Conservation (phyloP, 2,329 filamentous ascomycete genomes). For the Fusarium irregulare region DNA sequence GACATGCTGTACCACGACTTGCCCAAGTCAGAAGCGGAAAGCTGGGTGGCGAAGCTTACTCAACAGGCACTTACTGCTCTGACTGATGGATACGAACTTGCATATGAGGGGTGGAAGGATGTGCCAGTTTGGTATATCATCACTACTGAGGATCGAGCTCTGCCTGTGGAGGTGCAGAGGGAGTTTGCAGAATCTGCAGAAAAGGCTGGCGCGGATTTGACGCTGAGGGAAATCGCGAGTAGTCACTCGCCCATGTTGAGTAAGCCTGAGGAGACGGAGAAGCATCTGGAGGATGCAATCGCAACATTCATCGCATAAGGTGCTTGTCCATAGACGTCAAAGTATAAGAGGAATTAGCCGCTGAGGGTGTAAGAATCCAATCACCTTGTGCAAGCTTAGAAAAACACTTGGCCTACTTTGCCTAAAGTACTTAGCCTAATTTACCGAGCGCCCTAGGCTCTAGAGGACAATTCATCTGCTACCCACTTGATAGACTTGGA, state of each 20-base stretch:
- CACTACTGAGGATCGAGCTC: conserved; percentile 54
- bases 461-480: neutral
- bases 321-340: neutral
- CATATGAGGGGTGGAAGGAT: conserved; percentile 61
- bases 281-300: conserved; percentile 49
- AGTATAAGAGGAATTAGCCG: neutral
- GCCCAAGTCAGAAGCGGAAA: conserved; percentile 54
- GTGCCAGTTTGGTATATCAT: conserved; percentile 60
- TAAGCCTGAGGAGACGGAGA: conserved; percentile 53
- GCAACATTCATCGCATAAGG: conserved; percentile 16
- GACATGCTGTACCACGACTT: conserved; percentile 64
- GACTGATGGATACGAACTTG: conserved; percentile 57
- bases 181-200: conserved; percentile 53
- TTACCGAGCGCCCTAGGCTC: neutral
- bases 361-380: neutral
- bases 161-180: conserved; percentile 55
- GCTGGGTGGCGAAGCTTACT: conserved; percentile 56
- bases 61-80: conserved; percentile 57
- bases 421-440: neutral
- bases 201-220: conserved; percentile 52
- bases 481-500: neutral
- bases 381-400: neutral
- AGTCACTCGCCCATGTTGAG: conserved; percentile 64
- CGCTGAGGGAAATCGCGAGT: conserved; percentile 55
- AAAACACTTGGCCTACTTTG: too few relatives aligned